These are phyloP conservation scores for Wickerhamiella galacta DNA, from an alignment of 805 yeast species.

Conservation along the genomic window DNA sequence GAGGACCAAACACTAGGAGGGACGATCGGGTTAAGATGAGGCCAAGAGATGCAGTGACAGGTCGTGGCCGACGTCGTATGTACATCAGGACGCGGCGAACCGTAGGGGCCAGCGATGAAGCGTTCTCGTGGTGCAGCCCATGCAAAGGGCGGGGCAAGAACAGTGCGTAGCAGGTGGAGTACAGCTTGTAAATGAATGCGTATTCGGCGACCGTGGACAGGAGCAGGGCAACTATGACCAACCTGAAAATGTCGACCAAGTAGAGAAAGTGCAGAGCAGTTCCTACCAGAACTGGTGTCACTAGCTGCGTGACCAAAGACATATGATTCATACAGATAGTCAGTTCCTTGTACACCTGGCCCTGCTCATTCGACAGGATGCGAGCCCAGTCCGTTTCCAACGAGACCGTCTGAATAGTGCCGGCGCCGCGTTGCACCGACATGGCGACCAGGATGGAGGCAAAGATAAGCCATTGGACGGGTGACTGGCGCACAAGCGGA, in stretches of 20 bases:
- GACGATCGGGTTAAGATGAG: conserved; percentile 10
- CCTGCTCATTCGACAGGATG: conserved; percentile 14
- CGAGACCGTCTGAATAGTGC: conserved; percentile 2
- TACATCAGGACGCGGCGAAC: conserved; percentile 9
- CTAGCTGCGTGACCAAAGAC: conserved; percentile 5
- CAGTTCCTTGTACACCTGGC: conserved; percentile 8
- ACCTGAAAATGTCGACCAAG: conserved; percentile 2
- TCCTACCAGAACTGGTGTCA: conserved; percentile 9
- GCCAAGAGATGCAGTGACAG: conserved; percentile 13
- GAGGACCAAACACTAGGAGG: conserved; percentile 13
- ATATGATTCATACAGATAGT: conserved; percentile 7
- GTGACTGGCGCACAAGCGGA: too few species aligned
- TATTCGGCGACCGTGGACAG: conserved; percentile 10
- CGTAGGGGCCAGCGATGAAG: conserved; percentile 5
- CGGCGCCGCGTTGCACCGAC: conserved; percentile 1
- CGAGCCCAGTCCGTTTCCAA: conserved; percentile 16
- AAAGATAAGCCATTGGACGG: too few species aligned
- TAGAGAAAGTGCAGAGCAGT: conserved; percentile 2
- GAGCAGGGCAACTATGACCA: conserved; percentile 5
- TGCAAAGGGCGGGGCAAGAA: conserved; percentile 11
- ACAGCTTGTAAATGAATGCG: conserved; percentile 11
- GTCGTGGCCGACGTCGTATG: conserved; percentile 11
- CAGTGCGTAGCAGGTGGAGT: conserved; percentile 15
- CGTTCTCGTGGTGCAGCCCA: background rate
- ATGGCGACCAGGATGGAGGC: background rate